A percentile compares a stretch with the other conserved stretches of the same genome.
These are phyloP conservation scores for Trichoderma endophyticum DNA, from an alignment of 2,329 filamentous ascomycete species.

Conservation along the genomic window DNA sequence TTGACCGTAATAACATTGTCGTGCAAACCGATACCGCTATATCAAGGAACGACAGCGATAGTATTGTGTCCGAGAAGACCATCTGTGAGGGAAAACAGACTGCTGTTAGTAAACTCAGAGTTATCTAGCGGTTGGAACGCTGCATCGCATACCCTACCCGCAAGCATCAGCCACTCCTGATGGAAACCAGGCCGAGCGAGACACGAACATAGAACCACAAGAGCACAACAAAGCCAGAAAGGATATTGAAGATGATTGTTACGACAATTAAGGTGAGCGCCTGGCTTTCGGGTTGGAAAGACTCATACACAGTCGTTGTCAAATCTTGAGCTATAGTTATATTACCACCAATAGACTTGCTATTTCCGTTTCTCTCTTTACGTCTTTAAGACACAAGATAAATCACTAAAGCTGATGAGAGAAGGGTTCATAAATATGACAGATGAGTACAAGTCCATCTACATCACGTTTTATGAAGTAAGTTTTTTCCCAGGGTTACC, in stretches of 20 bases:
- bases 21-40: background rate
- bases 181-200: background rate
- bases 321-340: background rate
- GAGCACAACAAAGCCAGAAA: background rate
- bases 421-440: background rate
- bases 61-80: background rate
- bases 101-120: too few relatives aligned
- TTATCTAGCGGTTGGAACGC: too few relatives aligned
- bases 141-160: background rate
- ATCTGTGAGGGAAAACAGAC: background rate
- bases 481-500: background rate
- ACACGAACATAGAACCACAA: background rate
- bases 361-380: background rate
- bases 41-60: background rate
- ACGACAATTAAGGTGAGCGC: background rate
- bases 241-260: background rate
- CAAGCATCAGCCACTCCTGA: constrained; percentile 1
- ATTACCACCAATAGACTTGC: background rate
- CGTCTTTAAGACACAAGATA: background rate
- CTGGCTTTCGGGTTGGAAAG: background rate
- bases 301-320: background rate
- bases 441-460: background rate
- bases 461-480: background rate
- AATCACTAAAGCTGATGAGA: background rate
- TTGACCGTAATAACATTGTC: background rate